Evolutionary conservation across 78 protist species (phyloP).

Genomic region (Emiliania huxleyi): DNA sequence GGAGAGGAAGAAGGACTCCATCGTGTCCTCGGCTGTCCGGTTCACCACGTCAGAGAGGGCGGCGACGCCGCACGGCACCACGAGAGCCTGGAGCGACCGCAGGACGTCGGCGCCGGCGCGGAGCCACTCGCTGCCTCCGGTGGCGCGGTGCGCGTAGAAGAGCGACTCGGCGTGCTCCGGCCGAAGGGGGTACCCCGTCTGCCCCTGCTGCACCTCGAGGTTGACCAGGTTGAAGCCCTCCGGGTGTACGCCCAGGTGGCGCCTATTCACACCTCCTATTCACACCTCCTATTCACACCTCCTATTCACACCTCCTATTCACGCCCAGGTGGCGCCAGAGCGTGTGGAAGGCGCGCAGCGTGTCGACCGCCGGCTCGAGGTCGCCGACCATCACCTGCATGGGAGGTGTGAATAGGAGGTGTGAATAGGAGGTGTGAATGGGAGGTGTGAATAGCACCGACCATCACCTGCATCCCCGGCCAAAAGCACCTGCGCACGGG

Average conservation of each 20-base stretch:
- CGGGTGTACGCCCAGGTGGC: neutral
- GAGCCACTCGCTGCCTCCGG: slow-evolving; percentile 35
- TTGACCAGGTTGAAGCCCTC: neutral
- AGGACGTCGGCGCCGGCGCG: slow-evolving; percentile 22
- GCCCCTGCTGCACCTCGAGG: neutral
- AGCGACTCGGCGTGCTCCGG: slow-evolving; percentile 84
- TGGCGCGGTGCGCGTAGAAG: slow-evolving; percentile 60
- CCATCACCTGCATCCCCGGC: no score
- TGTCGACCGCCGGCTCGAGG: slow-evolving; percentile 34
- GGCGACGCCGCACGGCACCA: slow-evolving; percentile 71
- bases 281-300: no score
- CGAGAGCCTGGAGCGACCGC: neutral
- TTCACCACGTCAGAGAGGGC: slow-evolving; percentile 59
- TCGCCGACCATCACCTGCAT: slow-evolving; percentile 64
- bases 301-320: no score
- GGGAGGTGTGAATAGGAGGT: slow-evolving; percentile 93
- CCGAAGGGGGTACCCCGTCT: slow-evolving; percentile 74
- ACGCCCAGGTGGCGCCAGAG: no score
- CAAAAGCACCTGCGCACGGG: slow-evolving; percentile 52
- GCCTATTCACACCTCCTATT: no score
- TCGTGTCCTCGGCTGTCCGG: neutral
- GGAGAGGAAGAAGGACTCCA: slow-evolving; percentile 73
- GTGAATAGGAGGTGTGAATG: no score
- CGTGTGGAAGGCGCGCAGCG: slow-evolving; percentile 35
- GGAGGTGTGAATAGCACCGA: no score